These are phyloP conservation scores for Vickermania spadyakhi DNA, from an alignment of 208 protist genomes.

Conservation along the genomic window DNA sequence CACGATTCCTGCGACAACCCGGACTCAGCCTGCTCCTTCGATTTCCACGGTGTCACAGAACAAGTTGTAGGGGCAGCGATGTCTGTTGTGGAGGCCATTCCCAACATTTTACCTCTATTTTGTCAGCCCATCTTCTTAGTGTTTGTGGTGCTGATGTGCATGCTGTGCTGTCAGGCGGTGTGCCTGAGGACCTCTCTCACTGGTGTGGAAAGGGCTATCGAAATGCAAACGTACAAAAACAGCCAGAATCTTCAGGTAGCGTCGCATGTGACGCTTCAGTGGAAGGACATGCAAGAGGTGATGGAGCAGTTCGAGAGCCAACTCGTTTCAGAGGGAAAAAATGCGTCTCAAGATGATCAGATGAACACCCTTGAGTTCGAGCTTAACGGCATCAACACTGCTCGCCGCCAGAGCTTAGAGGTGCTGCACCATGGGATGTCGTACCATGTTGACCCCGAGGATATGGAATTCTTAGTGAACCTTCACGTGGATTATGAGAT, in stretches of 20 bases:
- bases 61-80: not conserved
- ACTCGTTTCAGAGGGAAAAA: not conserved
- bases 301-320: not conserved
- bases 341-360: not conserved
- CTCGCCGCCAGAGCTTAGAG: slow-evolving; percentile 23
- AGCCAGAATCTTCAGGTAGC: not conserved
- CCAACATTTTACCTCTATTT: not conserved
- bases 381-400: not conserved
- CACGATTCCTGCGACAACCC: not conserved
- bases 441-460: slow-evolving; percentile 39
- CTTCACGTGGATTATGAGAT: slow-evolving; percentile 51
- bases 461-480: slow-evolving; percentile 72
- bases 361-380: not conserved
- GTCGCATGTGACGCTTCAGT: not conserved
- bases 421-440: slow-evolving; percentile 22
- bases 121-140: not conserved
- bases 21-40: not conserved
- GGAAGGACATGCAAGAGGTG: not conserved
- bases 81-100: not conserved
- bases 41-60: not conserved
- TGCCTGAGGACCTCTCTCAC: not conserved
- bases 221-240: not conserved
- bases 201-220: not conserved
- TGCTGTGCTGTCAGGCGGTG: not conserved
- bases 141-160: not conserved